These are phyloP conservation scores for Pythium rhizo-oryzae DNA, from an alignment of 352 stramenopile genomes.

Conservation along the genomic window DNA sequence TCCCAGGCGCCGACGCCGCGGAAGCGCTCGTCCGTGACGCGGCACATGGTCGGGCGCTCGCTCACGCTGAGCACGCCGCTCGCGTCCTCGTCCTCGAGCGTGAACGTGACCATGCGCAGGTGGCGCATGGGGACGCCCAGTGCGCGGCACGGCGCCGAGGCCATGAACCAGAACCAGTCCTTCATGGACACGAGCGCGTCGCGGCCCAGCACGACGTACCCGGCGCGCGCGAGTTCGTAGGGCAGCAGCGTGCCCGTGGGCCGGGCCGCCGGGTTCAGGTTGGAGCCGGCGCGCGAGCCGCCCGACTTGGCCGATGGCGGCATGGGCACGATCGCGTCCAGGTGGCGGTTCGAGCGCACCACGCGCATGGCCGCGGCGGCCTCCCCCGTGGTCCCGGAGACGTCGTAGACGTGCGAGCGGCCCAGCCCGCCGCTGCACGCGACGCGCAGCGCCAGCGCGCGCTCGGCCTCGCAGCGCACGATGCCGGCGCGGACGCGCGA, in stretches of 20 bases:
- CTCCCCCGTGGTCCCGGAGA: not conserved
- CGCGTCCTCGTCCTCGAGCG: not conserved
- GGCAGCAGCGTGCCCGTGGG: conserved; percentile 3
- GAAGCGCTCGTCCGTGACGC: conserved; percentile 24
- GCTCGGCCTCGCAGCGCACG: conserved; percentile 22
- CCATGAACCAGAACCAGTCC: conserved; percentile 29
- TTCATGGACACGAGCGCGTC: conserved; percentile 21
- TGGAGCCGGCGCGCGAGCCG: too few relatives aligned
- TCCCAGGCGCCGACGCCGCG: conserved; percentile 9
- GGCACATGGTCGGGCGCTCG: conserved; percentile 22
- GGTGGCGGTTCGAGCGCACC: conserved; percentile 36
- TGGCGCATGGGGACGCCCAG: conserved; percentile 15
- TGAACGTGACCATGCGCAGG: conserved; percentile 23
- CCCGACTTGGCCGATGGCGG: not conserved
- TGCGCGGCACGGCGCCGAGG: conserved; percentile 12
- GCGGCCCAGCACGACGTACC: conserved; percentile 24
- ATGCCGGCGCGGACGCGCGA: conserved; percentile 26
- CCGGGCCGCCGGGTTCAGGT: too few relatives aligned
- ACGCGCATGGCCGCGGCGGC: not conserved
- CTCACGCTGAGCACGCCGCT: conserved; percentile 9
- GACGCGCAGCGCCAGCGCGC: conserved; percentile 28
- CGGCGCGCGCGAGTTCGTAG: conserved; percentile 19
- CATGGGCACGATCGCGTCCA: conserved; percentile 18
- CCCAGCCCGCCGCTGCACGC: conserved; percentile 35
- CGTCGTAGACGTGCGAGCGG: conserved; percentile 17